Percentiles rank a stretch among this genome's conserved stretches.
Conservation (phyloP, 164 flowering plant species). For the Annona cherimola region DNA sequence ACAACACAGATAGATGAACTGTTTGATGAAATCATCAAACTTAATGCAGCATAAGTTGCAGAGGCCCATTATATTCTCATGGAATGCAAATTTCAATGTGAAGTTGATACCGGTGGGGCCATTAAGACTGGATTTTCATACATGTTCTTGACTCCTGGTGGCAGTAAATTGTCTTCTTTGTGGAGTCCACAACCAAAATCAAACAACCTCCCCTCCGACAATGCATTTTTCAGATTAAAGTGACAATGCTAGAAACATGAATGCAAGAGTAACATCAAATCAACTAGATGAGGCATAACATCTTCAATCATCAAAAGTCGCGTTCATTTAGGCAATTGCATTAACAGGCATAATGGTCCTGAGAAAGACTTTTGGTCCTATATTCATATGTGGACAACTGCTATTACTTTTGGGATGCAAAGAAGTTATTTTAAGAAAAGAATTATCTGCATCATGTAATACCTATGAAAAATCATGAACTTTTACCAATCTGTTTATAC, state of each 20-base stretch:
- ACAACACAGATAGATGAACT: background rate
- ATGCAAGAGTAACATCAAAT: too few species aligned
- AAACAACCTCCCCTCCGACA: background rate
- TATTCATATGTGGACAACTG: background rate
- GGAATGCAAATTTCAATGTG: background rate
- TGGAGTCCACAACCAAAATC: background rate
- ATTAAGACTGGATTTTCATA: background rate
- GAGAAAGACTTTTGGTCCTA: too few species aligned
- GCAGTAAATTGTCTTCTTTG: background rate
- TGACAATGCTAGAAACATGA: too few species aligned
- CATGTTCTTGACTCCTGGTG: background rate
- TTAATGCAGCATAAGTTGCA: background rate
- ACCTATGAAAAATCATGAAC: background rate
- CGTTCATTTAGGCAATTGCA: too few species aligned
- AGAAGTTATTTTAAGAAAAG: background rate
- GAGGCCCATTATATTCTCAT: background rate
- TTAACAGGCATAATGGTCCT: too few species aligned
- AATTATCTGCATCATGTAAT: background rate
- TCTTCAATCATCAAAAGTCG: too few species aligned
- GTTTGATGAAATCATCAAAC: background rate
- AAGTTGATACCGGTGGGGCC: background rate
- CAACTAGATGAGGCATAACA: too few species aligned
- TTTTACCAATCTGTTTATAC: background rate
- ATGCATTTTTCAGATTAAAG: background rate
- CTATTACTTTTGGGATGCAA: background rate